Percentiles rank a stretch among this genome's conserved stretches.
phyloP scores from a whole-genome alignment of 2,329 filamentous ascomycete species.

The Colletotrichum sp. region DNA sequence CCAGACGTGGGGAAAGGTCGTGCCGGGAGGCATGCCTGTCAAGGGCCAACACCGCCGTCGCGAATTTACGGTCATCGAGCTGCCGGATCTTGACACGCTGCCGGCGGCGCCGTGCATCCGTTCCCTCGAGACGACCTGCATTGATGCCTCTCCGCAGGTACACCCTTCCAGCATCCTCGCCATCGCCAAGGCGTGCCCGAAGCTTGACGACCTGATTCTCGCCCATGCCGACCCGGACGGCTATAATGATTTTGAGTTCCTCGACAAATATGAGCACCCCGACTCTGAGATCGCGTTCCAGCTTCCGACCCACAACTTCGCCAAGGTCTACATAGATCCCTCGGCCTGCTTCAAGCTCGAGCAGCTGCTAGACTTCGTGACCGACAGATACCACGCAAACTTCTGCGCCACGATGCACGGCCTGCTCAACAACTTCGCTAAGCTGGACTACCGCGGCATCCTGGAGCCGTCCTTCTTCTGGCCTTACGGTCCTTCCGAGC shows the following conservation, averaged over 20 bases:
- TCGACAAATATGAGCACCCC: not conserved
- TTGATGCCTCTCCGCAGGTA: not conserved
- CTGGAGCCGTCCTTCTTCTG: not conserved
- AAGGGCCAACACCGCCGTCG: not conserved
- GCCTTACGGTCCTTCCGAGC: not conserved
- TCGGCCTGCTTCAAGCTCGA: not conserved
- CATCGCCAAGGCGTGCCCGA: not conserved
- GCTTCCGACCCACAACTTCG: not conserved
- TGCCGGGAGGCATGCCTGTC: not conserved
- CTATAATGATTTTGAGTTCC: not conserved
- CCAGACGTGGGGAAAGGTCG: not conserved
- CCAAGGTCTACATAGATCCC: not conserved
- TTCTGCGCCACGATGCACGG: not conserved
- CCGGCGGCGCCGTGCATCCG: not conserved
- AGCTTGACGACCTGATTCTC: not conserved
- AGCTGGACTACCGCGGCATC: not conserved
- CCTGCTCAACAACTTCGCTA: not conserved
- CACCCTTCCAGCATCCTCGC: not conserved
- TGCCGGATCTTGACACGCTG: not conserved
- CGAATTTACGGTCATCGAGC: not conserved
- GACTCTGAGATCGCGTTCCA: not conserved
- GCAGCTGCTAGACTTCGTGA: not conserved
- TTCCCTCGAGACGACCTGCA: not conserved
- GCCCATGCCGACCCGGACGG: not conserved
- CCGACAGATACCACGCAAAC: not conserved